These are phyloP conservation scores for Cercospora zeina DNA, from an alignment of 2,329 filamentous ascomycete species.

Conservation along the genomic window DNA sequence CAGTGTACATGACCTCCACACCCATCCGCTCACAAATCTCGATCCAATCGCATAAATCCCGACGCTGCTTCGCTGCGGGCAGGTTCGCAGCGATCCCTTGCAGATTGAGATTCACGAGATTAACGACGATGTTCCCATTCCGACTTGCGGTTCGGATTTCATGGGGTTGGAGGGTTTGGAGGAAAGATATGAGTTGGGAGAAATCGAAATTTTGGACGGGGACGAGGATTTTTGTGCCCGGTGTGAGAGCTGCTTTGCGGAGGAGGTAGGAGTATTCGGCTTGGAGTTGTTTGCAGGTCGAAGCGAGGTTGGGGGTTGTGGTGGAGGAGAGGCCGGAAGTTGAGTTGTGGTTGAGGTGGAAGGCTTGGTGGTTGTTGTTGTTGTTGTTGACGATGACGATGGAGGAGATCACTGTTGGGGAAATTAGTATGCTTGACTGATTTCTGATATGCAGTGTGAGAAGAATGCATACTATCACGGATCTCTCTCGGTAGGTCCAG, in stretches of 20 bases:
- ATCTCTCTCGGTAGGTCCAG: conserved; percentile 27
- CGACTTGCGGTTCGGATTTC: conserved; percentile 23
- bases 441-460: background rate
- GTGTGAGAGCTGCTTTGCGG: conserved; percentile 25
- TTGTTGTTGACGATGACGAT: conserved; percentile 20
- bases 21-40: conserved; percentile 13
- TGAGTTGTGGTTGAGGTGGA: conserved; percentile 17
- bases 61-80: background rate
- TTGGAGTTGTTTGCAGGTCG: conserved; percentile 24
- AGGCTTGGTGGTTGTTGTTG: conserved; percentile 21
- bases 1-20: conserved; percentile 22
- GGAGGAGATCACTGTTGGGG: conserved; percentile 23
- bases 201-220: conserved; percentile 29
- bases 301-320: conserved; percentile 13
- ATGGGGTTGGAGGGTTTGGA: conserved; percentile 17
- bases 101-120: conserved; percentile 18
- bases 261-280: conserved; percentile 26
- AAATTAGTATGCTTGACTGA: background rate
- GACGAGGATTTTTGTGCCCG: conserved; percentile 20
- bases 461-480: conserved; percentile 24
- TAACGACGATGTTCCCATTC: conserved; percentile 23
- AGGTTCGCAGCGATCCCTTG: too few relatives aligned
- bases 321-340: conserved; percentile 7
- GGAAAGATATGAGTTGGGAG: conserved; percentile 21
- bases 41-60: conserved; percentile 23